Conservation (phyloP, 306 rosid species). For the Ceratonia siliqua region DNA sequence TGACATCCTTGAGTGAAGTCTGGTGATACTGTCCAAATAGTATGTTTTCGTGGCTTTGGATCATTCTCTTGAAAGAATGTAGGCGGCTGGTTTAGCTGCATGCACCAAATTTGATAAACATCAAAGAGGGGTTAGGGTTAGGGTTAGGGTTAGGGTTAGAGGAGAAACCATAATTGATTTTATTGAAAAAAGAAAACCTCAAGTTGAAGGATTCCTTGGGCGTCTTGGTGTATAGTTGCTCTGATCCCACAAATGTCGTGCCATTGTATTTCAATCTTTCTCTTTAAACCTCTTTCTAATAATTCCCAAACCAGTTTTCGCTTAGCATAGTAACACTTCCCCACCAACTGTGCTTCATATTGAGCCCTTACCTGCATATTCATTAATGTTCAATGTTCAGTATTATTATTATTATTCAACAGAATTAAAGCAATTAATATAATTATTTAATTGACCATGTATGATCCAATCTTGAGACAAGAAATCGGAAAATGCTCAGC, state of each 20-base stretch:
- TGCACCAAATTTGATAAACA: background rate
- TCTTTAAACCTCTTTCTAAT: constrained; percentile 26
- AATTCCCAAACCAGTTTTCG: constrained; percentile 51
- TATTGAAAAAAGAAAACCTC: background rate
- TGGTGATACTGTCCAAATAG: background rate
- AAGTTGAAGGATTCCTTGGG: constrained; percentile 34
- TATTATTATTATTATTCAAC: too few species aligned
- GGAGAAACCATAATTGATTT: background rate
- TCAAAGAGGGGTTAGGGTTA: too few species aligned
- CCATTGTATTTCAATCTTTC: constrained; percentile 48
- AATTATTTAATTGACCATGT: background rate
- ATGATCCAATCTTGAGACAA: background rate
- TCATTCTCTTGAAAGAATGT: background rate
- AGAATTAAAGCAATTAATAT: too few species aligned
- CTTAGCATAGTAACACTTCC: constrained; percentile 26
- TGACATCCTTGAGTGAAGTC: constrained; percentile 11
- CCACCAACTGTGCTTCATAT: background rate
- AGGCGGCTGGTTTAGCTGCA: background rate
- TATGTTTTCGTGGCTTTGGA: background rate
- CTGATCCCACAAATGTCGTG: constrained; percentile 27
- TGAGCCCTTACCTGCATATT: background rate
- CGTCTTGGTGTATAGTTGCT: constrained; percentile 17
- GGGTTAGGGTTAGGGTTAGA: background rate
- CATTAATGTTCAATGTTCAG: background rate
- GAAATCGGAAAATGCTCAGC: background rate